phyloP scores from a whole-genome alignment of 768 basidiomycete genomes.

The Tephrocybe sp. region DNA sequence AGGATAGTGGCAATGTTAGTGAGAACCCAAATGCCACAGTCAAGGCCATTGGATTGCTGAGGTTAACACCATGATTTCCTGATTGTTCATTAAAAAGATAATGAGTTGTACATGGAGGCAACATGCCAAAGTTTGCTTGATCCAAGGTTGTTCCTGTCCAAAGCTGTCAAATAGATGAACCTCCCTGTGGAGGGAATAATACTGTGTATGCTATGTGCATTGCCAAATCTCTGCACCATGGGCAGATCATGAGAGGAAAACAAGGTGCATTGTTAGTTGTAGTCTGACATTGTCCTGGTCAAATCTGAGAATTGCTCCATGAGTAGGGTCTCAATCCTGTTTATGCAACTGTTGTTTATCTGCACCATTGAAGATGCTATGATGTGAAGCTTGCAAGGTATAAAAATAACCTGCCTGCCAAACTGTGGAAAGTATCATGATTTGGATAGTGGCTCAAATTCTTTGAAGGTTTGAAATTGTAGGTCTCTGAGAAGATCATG shows the following conservation, averaged over 20 bases:
- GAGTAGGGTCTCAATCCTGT: slow-evolving; percentile 22
- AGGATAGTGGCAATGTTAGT: background rate
- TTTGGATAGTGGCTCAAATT: background rate
- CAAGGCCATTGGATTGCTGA: background rate
- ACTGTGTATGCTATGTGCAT: slow-evolving; percentile 13
- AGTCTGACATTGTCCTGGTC: background rate
- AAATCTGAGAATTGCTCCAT: background rate
- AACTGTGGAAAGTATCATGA: background rate
- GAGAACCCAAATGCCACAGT: slow-evolving; percentile 1
- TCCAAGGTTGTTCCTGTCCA: slow-evolving; percentile 8
- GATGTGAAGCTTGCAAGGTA: background rate
- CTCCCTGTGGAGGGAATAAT: slow-evolving; percentile 14
- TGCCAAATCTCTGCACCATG: slow-evolving; percentile 24
- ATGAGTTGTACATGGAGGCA: background rate
- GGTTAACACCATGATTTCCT: slow-evolving; percentile 1
- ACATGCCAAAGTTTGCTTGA: background rate
- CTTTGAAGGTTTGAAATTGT: slow-evolving; percentile 3
- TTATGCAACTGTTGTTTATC: slow-evolving; percentile 26
- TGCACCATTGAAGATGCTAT: background rate
- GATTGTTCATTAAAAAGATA: background rate
- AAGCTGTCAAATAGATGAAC: slow-evolving; percentile 35
- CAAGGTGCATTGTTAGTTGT: background rate
- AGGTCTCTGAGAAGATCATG: slow-evolving; percentile 4
- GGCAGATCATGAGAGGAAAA: background rate
- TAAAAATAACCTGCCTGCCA: background rate